Percentiles rank a stretch among this genome's conserved stretches.
phyloP scores from a whole-genome alignment of 2,329 filamentous ascomycete species.

The Trichoderma sp. region DNA sequence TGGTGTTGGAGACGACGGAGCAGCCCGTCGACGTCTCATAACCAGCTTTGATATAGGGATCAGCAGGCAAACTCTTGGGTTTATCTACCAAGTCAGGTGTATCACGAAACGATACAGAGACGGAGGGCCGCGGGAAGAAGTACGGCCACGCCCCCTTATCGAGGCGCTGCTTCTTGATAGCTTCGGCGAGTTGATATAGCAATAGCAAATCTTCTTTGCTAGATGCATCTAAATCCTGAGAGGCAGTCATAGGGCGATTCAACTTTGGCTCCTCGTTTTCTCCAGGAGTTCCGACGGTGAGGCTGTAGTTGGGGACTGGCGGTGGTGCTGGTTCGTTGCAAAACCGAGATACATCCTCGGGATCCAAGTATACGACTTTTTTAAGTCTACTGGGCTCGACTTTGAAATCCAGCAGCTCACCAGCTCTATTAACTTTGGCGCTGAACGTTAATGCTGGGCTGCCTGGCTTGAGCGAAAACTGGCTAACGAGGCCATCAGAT shows the following conservation, averaged over 20 bases:
- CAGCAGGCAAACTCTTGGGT: conserved; percentile 36
- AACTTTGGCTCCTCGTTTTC: conserved; percentile 22
- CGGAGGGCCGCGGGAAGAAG: conserved; percentile 43
- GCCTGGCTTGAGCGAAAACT: conserved; percentile 53
- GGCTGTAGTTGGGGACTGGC: conserved; percentile 25
- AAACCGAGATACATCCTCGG: conserved; percentile 46
- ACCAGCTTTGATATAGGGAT: conserved; percentile 49
- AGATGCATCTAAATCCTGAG: conserved; percentile 40
- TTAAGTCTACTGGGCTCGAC: conserved; percentile 53
- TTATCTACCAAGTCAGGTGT: conserved; percentile 20
- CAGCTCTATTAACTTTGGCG: conserved; percentile 51
- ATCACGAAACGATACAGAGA: conserved; percentile 41
- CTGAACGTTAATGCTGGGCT: conserved; percentile 61
- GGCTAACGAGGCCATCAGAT: conserved; percentile 42
- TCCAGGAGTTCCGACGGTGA: conserved; percentile 31
- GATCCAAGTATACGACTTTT: conserved; percentile 57
- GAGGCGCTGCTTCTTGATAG: conserved; percentile 43
- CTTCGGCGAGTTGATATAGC: conserved; percentile 47
- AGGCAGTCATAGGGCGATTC: conserved; percentile 43
- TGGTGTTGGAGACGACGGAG: conserved; percentile 42
- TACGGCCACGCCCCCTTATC: conserved; percentile 49
- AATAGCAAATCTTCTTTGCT: conserved; percentile 47
- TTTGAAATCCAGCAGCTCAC: conserved; percentile 52
- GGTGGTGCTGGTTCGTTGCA: conserved; percentile 37
- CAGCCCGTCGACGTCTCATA: conserved; percentile 32